Evolutionary conservation across 371 early-diverging fungal species (phyloP), one percentile per base, ranked within the genome.

Genomic region (Apophysomyces elegans): DNA sequence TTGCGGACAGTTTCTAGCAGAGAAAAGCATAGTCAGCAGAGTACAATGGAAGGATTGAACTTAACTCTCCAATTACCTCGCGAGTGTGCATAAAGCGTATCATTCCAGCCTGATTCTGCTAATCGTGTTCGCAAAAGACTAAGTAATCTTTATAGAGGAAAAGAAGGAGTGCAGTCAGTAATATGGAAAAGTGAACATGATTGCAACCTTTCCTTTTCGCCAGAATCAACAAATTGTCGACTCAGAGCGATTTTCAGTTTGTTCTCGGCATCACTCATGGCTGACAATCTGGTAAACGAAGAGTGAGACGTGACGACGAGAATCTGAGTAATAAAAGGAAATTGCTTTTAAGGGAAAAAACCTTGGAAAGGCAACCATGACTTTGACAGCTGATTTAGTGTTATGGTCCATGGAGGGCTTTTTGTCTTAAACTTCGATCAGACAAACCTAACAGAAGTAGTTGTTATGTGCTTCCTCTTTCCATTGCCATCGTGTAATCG

Each of bases 51-150:
- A 2, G 37, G 47, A 58, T 11, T 46, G 6, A 36, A 37, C 11
- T 26, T 26, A 36, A 26, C 3, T 26, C 32, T 26, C 37, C 8
- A 32, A 3, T 14, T 68, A 69, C 71, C 66, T 37, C 66, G 61
- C 39, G 66, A 70, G 32, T 66, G 60, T 5, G 66, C 63, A 58
- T 70, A 63, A 8, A 64, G 60, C 7, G 16, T 38, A 47, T 70
- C 71, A 41, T 65, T 63, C 71, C 71, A 70, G 35, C 66, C 64
- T 14, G 63, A 35, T 57, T 70, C 71, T 12, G 62, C 57, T 38
- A 70, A 46, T 43, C 66, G 64, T 21, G 62, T 16, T 43, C 64
- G 60, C 43, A 70, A 56, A 44, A 70, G 37, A 13, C 50, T 18
- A 37, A 70, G 37, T 45, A 70, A 39, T 32, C 71, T 70, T 26